Evolutionary conservation across 768 basidiomycete genomes (phyloP).

Genomic region (Candolleomyces efflorescens): DNA sequence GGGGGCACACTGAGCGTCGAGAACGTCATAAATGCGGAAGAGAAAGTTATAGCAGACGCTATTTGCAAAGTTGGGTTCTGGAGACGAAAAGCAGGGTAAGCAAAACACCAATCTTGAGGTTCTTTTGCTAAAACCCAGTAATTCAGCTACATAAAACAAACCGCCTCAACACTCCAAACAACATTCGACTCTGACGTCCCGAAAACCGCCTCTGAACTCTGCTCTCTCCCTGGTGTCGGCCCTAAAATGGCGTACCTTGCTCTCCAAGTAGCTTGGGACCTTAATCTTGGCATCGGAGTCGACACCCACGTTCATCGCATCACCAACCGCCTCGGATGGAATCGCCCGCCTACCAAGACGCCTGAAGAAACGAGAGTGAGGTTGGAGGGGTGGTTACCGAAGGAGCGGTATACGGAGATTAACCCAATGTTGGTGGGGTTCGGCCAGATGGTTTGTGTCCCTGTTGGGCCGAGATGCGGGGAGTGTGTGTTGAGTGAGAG

Average conservation of each 20-base stretch:
- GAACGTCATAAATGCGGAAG: conserved; percentile 61
- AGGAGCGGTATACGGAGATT: conserved; percentile 66
- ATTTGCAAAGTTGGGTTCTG: conserved; percentile 93
- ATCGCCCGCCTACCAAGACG: conserved; percentile 74
- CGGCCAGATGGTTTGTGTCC: conserved; percentile 69
- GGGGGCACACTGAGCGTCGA: conserved; percentile 78
- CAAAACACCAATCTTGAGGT: conserved; percentile 10
- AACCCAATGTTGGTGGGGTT: conserved; percentile 83
- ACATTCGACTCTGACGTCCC: conserved; percentile 84
- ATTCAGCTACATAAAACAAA: conserved; percentile 71
- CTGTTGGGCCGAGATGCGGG: conserved; percentile 62
- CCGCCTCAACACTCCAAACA: conserved; percentile 64
- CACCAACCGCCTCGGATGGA: conserved; percentile 92
- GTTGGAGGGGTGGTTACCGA: conserved; percentile 80
- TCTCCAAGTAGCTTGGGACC: conserved; percentile 79
- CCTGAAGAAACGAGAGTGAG: conserved; percentile 86
- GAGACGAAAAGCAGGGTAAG: conserved; percentile 79
- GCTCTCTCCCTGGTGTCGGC: conserved; percentile 86
- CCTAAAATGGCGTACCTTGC: conserved; percentile 95
- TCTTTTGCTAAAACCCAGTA: no score
- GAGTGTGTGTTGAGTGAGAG: conserved; percentile 52
- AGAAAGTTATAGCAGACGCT: conserved; percentile 59
- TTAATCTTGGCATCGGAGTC: conserved; percentile 89
- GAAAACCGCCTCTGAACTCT: conserved; percentile 82
- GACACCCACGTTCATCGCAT: conserved; percentile 97